These are phyloP conservation scores for Pseudisothecium myosuroides DNA, from an alignment of 225 moss, liverwort and hornwort genomes.

Conservation along the genomic window DNA sequence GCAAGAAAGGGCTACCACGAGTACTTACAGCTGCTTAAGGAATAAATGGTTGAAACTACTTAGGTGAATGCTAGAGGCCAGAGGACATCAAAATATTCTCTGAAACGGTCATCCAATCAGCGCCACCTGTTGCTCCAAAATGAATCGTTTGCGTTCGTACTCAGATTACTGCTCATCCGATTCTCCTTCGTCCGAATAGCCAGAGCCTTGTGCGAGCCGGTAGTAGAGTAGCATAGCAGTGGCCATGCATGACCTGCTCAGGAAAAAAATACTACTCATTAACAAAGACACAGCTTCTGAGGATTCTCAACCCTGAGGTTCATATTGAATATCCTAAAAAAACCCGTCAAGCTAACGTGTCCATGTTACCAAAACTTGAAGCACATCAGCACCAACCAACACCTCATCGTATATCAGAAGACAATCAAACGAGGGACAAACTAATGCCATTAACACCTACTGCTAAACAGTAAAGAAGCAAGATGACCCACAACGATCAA, in stretches of 20 bases:
- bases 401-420: background rate
- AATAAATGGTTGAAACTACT: background rate
- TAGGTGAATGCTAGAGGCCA: background rate
- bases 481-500: background rate
- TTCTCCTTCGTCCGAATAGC: conserved; percentile 13
- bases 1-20: background rate
- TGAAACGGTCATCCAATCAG: background rate
- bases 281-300: background rate
- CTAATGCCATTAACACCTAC: background rate
- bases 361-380: background rate
- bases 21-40: background rate
- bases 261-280: background rate
- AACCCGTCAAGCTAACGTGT: background rate
- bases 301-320: background rate
- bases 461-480: background rate
- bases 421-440: background rate
- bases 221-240: conserved; percentile 49
- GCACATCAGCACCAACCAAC: background rate
- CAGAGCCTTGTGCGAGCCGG: conserved; percentile 39
- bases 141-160: background rate
- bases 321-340: background rate
- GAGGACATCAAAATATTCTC: background rate
- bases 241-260: conserved; percentile 51
- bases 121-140: background rate
- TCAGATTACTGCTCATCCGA: conserved; percentile 22